Percentiles rank a stretch among this genome's conserved stretches.
phyloP scores from a whole-genome alignment of 2,329 filamentous ascomycete genomes.

The Allantophomopsis lycopodina region DNA sequence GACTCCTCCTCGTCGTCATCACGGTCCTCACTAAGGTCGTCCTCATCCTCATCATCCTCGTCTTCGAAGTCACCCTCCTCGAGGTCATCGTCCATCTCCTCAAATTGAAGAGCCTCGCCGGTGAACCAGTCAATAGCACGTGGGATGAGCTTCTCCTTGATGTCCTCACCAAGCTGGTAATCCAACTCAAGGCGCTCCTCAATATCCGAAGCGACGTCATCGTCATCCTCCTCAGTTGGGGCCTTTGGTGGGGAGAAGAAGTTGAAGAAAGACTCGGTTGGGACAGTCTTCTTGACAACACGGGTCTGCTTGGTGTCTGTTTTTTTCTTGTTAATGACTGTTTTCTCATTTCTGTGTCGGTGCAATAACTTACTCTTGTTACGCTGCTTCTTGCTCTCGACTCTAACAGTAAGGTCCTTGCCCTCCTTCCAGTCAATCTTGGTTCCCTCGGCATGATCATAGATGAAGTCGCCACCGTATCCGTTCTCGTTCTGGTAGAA shows the following conservation, averaged over 20 bases:
- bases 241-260: constrained; percentile 91
- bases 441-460: constrained; percentile 95
- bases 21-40: constrained; percentile 68
- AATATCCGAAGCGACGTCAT: constrained; percentile 74
- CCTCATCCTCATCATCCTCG: constrained; percentile 78
- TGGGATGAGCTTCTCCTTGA: constrained; percentile 99
- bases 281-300: constrained; percentile 97
- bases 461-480: constrained; percentile 98
- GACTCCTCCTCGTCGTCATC: constrained; percentile 65
- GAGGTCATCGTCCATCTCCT: constrained; percentile 78
- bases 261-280: constrained; percentile 91
- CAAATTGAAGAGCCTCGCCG: constrained; percentile 90
- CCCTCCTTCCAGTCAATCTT: constrained; percentile 94
- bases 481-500: constrained; percentile 98
- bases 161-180: constrained; percentile 97
- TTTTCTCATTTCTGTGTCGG: neutral
- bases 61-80: constrained; percentile 77
- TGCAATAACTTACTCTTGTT: constrained; percentile 74
- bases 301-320: constrained; percentile 97
- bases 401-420: constrained; percentile 83
- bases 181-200: constrained; percentile 97
- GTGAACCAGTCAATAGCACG: constrained; percentile 99
- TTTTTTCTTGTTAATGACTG: neutral
- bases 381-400: constrained; percentile 99
- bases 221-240: constrained; percentile 56